Evolutionary conservation across 495 filamentous ascomycete genomes (phyloP), one percentile per base, ranked within the genome.

Genomic region (Parachaetomium inaequale): DNA sequence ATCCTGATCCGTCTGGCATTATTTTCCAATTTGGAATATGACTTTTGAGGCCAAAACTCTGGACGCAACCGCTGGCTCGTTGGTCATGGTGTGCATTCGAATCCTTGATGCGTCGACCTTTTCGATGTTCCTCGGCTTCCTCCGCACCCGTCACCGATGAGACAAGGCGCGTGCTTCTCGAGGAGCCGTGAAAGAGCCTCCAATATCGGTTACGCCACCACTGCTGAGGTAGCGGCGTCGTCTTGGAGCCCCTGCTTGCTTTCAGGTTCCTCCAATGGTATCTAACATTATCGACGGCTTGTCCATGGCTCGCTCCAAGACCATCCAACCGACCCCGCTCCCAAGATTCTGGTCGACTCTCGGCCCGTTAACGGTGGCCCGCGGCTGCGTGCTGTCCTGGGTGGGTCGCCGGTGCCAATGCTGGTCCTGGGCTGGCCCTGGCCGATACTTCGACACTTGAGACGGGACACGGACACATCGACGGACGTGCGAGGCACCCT

Each of bases 381-480:
- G 45, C 31, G 53, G 40, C 40, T 32, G 63, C 55, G 45, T 12
- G 55, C 43, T 12, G 43, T 42, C 29, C 49, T 32, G 49, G 54
- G 59, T 40, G 59, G 63, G 60, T 60, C 58, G 43, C 60, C 60
- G 61, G 57, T 51, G 55, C 42, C 56, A 46, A 62, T 55, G 52
- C 34, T 55, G 34, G 57, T 36, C 21, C 45, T 56, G 31, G 40
- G 42, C 45, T 49, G 21, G 45, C 47, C 65, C 55, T 21, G 15
- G 4, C 52, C 42, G 52, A 42, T 11, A 11, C 23, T 40, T 62
- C n/a, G 65, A 63, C 63, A 61, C 61, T 42, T 66, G 64, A 64
- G 55, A 66, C 58, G 32, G 59, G 51, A 67, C 58, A 64, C 55
- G 60, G 63, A 55, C 57, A 32, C 21, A 51, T 15, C 29, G 42